Base-by-base conservation (phyloP, 73 alveolate genomes). In the Tetrahymena elliotti region DNA sequence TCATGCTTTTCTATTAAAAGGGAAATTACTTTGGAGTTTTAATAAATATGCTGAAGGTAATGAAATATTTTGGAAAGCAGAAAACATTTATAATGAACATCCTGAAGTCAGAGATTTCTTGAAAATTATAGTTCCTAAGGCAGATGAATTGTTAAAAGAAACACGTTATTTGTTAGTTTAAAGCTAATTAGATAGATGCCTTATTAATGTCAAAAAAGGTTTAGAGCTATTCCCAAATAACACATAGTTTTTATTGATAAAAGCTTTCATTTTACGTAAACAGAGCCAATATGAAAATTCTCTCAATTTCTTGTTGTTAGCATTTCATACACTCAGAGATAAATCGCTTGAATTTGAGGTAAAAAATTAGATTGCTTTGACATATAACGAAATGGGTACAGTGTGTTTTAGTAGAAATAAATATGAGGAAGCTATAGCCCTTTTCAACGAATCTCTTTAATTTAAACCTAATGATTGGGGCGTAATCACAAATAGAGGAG, bases 391-490 rank as follows among this genome's bases (percentile, higher is more conserved):
- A 35, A 94, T 94, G 96, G 96, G 95, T 27, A 35, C 53, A 33
- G 93, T 94, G 10, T 68, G 93, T 84, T 94, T 94, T 94, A 84
- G 84, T 36, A 94, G 82, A 93, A 68, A 92, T 18, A 94, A 94
- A 52, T 94, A 94, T 94, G 96, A 94, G 22, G 96, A 94, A 52
- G 96, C 96, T 35, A 82, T 94, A 6, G 93, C 95, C 38, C 92
- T 94, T 22, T 94, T 94, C 22, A 84, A 39, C 31, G 96, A 94
- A 94, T 94, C 96, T 34, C 83, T 94, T 35, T 52, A 53, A 11
- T 94, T 47, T 33, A 94, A 88, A 52, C 93, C 95, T 13, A 53
- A 40, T 88, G 96, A 94, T 88, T 94, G 96, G 96, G 96, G 96
- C 13, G 93, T 94, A 31, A 24, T 94, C 24, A 92, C 93, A 4